Evolutionary conservation across 2,329 filamentous ascomycete species (phyloP), one percentile per base, ranked within the genome.

Genomic region (Xylariaceae sp.): DNA sequence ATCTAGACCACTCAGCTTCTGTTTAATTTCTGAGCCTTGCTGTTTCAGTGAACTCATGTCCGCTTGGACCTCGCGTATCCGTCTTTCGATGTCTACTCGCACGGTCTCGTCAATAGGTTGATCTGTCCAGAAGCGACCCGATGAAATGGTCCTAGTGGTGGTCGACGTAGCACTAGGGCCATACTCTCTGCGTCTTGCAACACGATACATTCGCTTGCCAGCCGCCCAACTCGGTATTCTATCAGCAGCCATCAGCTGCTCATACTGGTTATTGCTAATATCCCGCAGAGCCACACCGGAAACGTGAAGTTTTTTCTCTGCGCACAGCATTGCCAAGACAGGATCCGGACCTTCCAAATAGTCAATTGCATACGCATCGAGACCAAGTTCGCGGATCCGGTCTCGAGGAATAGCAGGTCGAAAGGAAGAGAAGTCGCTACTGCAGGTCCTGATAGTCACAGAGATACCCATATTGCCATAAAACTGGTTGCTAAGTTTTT

Each of bases 271-370:
- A 26, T 89, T 82, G 2, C 72, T 82, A 27, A 92, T 83, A 8
- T 90, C 84, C 4, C 70, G 70, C 11, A 85, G 74, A 13, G 82
- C 78, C 37, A 93, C 81, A 0, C 84, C 91, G 5, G 87, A 86
- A 21, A 77, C 75, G 63, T 96, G 85, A 6, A 97, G 72, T 47
- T 76, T 81, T 53, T 81, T 83, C 61, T 89, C 87, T 10, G 85
- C 81, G 70, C 92, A 97, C 18, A 99, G 81, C 88, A 96, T 94
- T 6, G 91, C 88, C 27, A 97, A 75, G 1, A 99, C 90, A 1
- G 89, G 82, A 1, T 87, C 85, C 0, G 95, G 95, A 0, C 93
- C 94, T 27, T 86, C 81, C 5, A 99, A 68, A 53, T 82, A 90
- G 66, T 97, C 89, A 21, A 89, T 78, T 0, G 91, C 86, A 75